A percentile compares a stretch with the other conserved stretches of the same genome.
Conservation (phyloP, 768 basidiomycete species). For the Dentipellis sp. region DNA sequence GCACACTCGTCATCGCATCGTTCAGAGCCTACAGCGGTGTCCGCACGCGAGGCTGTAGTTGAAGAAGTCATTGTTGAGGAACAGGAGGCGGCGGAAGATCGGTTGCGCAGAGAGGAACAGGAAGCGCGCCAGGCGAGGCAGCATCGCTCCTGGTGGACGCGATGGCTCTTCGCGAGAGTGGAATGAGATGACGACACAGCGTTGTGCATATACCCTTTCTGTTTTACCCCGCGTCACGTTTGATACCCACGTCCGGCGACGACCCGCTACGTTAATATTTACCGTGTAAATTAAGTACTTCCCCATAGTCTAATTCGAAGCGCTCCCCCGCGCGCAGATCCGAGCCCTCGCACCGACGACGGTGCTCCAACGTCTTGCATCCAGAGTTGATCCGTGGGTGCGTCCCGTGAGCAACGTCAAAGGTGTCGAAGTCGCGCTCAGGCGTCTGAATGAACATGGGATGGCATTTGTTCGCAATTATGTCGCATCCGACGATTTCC, state of each 20-base stretch:
- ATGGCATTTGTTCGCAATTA: constrained; percentile 5
- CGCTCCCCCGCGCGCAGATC: too few relatives aligned
- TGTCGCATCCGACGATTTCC: constrained; percentile 10
- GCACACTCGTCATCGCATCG: neutral
- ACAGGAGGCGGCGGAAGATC: constrained; percentile 41
- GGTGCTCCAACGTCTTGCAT: neutral
- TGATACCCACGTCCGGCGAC: too few relatives aligned
- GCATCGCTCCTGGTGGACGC: constrained; percentile 50
- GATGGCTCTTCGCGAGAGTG: constrained; percentile 53
- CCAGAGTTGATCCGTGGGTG: neutral
- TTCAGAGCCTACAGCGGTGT: neutral
- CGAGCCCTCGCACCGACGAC: too few relatives aligned
- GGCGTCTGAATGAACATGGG: neutral
- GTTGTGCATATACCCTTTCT: too few relatives aligned
- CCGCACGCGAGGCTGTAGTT: constrained; percentile 53
- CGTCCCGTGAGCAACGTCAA: neutral
- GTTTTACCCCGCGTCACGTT: too few relatives aligned
- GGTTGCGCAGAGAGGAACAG: constrained; percentile 45
- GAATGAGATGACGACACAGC: neutral
- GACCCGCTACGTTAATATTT: too few relatives aligned
- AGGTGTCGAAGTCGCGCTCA: neutral
- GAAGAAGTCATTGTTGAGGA: constrained; percentile 68
- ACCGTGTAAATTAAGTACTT: too few relatives aligned
- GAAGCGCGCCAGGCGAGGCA: constrained; percentile 32
- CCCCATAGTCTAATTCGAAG: too few relatives aligned